phyloP scores from a whole-genome alignment of 495 filamentous ascomycete genomes.

The Talaromyces liani region DNA sequence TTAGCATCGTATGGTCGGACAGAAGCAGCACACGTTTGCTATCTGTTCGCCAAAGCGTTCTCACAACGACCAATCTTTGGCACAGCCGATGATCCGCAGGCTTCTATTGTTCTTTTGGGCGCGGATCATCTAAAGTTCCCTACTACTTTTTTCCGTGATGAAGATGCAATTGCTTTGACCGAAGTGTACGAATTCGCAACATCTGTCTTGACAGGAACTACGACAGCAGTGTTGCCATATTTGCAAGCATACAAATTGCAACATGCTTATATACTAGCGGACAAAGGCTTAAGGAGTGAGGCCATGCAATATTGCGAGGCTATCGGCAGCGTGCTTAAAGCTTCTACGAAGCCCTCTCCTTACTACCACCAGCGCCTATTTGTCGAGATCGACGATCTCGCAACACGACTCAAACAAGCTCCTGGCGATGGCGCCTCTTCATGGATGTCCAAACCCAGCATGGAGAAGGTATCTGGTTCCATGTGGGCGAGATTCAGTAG shows the following conservation, averaged over 20 bases:
- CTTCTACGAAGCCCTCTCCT: conserved; percentile 72
- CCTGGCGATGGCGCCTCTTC: conserved; percentile 61
- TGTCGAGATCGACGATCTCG: conserved; percentile 71
- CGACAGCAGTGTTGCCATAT: conserved; percentile 63
- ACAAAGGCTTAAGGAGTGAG: conserved; percentile 71
- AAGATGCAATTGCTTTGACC: conserved; percentile 79
- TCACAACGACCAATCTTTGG: conserved; percentile 57
- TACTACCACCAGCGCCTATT: conserved; percentile 76
- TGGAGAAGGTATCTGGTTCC: conserved; percentile 84
- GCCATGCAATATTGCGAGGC: conserved; percentile 88
- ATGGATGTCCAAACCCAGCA: conserved; percentile 90
- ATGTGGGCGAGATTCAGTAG: conserved; percentile 89
- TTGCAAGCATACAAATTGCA: conserved; percentile 83
- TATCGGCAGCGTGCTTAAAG: conserved; percentile 69
- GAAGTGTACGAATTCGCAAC: conserved; percentile 89
- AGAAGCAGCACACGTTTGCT: conserved; percentile 90
- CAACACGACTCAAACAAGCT: conserved; percentile 72
- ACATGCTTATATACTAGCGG: conserved; percentile 75
- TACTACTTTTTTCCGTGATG: conserved; percentile 61
- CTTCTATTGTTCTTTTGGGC: conserved; percentile 76
- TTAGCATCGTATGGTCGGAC: conserved; percentile 79
- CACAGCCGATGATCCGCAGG: conserved; percentile 74
- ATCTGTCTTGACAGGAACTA: conserved; percentile 51
- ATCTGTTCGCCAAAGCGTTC: conserved; percentile 44
- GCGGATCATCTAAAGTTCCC: conserved; percentile 64